phyloP scores from a whole-genome alignment of 768 basidiomycete genomes.

The Russula vinacea region DNA sequence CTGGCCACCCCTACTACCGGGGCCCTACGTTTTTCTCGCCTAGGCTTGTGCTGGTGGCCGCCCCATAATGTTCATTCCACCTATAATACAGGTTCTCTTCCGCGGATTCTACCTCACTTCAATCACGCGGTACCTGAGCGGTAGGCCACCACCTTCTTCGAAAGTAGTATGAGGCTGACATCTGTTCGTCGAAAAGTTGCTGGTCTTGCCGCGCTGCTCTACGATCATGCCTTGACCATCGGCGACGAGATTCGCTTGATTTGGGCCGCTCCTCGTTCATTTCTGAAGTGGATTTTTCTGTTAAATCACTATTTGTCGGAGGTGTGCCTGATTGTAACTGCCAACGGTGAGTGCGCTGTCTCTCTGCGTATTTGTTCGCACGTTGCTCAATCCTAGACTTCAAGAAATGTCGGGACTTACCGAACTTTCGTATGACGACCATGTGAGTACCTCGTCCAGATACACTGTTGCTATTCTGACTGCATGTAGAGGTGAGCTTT shows the following conservation, averaged over 20 bases:
- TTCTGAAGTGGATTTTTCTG: conserved; percentile 42
- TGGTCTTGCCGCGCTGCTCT: conserved; percentile 39
- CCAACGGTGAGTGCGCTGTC: conserved; percentile 34
- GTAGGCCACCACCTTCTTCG: not conserved
- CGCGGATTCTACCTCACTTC: not conserved
- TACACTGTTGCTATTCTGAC: not conserved
- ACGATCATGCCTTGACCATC: conserved; percentile 44
- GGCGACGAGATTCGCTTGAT: conserved; percentile 42
- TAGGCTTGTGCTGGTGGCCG: too few species aligned
- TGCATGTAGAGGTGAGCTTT: conserved; percentile 1
- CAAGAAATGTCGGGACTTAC: conserved; percentile 34
- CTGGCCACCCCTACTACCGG: not conserved
- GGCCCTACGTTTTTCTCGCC: not conserved
- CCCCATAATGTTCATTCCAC: too few species aligned
- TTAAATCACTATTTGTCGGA: conserved; percentile 42
- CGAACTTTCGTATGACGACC: not conserved
- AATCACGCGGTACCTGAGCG: conserved; percentile 1
- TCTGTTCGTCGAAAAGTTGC: conserved; percentile 30
- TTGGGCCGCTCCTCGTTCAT: conserved; percentile 41
- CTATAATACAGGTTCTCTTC: not conserved
- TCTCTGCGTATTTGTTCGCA: not conserved
- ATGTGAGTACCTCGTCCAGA: not conserved
- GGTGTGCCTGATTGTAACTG: conserved; percentile 30
- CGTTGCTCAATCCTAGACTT: not conserved
- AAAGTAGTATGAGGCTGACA: not conserved